phyloP scores from a whole-genome alignment of 805 yeast genomes.

The Wickerhamiella australiensis region DNA sequence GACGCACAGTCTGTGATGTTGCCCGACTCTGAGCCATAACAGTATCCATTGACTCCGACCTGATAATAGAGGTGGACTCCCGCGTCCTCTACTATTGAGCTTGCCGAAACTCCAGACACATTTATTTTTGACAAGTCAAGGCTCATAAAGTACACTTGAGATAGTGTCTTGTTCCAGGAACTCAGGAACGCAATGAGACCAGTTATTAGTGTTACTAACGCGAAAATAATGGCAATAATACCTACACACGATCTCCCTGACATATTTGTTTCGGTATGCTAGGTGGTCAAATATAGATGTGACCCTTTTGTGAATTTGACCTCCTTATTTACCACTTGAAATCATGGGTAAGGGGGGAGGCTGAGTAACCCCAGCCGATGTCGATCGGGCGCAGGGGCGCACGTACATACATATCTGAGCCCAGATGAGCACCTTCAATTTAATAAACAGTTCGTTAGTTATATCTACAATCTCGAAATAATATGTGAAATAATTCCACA shows the following conservation, averaged over 20 bases:
- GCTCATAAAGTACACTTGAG: slow-evolving; percentile 39
- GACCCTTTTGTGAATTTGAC: background rate
- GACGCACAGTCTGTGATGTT: slow-evolving; percentile 40
- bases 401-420: background rate
- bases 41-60: slow-evolving; percentile 57
- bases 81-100: slow-evolving; percentile 17
- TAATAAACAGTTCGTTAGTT: too few species aligned
- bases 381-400: background rate
- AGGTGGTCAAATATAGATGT: background rate
- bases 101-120: slow-evolving; percentile 14
- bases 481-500: too few species aligned
- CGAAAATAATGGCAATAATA: background rate
- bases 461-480: too few species aligned
- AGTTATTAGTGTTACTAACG: slow-evolving; percentile 33
- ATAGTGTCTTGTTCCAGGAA: slow-evolving; percentile 33
- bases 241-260: background rate
- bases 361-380: background rate
- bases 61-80: slow-evolving; percentile 39
- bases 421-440: too few species aligned
- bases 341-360: background rate
- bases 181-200: slow-evolving; percentile 44
- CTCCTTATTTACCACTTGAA: background rate
- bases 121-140: slow-evolving; percentile 34
- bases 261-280: background rate
- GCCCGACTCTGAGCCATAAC: slow-evolving; percentile 34